These are phyloP conservation scores for Lactarius deliciosus DNA, from an alignment of 768 basidiomycete genomes.

Conservation along the genomic window DNA sequence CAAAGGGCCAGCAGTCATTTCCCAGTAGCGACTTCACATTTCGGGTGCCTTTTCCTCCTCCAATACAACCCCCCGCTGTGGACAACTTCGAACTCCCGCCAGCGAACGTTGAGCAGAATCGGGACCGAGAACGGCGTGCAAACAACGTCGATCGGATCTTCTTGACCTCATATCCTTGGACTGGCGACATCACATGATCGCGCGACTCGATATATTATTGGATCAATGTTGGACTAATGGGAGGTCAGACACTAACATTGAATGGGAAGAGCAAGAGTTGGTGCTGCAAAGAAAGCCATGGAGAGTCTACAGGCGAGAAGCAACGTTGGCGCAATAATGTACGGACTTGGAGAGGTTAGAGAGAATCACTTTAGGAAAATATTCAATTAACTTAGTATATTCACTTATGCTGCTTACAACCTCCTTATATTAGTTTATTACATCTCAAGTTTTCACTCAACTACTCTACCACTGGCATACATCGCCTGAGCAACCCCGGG, in stretches of 20 bases:
- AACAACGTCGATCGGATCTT: constrained; percentile 12
- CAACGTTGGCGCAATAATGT: background rate
- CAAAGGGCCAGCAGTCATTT: constrained; percentile 12
- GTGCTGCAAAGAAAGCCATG: background rate
- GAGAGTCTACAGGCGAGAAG: background rate
- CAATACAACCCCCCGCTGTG: constrained; percentile 4
- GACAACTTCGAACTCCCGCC: background rate
- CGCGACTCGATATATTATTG: background rate
- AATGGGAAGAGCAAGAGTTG: background rate
- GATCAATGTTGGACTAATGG: background rate
- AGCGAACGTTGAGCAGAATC: constrained; percentile 9
- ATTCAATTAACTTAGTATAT: constrained; percentile 19
- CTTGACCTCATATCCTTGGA: constrained; percentile 11
- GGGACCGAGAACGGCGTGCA: constrained; percentile 6
- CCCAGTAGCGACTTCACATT: constrained; percentile 10
- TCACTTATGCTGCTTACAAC: constrained; percentile 20
- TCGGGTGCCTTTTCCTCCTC: constrained; percentile 12
- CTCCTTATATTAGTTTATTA: constrained; percentile 23
- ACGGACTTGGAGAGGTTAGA: constrained; percentile 11
- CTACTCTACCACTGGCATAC: too few relatives aligned
- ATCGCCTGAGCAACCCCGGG: too few relatives aligned
- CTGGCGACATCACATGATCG: constrained; percentile 18
- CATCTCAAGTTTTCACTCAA: background rate
- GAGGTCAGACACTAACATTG: background rate
- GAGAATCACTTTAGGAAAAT: background rate